These are phyloP conservation scores for Dispira parvispora DNA, from an alignment of 192 early-diverging fungal genomes.

Conservation along the genomic window DNA sequence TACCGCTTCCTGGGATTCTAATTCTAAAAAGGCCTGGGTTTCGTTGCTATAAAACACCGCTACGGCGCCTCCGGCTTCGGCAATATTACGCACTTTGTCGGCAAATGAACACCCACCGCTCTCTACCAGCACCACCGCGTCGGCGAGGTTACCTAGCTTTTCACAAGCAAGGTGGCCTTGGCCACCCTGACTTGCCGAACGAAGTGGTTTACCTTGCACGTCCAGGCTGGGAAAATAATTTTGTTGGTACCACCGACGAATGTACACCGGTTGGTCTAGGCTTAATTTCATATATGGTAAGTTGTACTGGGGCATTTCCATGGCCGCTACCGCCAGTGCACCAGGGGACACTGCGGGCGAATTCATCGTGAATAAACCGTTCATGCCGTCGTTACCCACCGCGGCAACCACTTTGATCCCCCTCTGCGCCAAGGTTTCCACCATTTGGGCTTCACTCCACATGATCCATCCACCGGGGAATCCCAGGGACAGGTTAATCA, in stretches of 20 bases:
- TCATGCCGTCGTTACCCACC: constrained; percentile 44
- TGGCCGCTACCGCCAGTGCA: constrained; percentile 38
- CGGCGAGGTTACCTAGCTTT: constrained; percentile 17
- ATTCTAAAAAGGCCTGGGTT: neutral
- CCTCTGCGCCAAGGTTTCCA: constrained; percentile 26
- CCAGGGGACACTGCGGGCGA: constrained; percentile 37
- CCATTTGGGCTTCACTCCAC: constrained; percentile 39
- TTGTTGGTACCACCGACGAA: neutral
- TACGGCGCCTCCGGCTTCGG: constrained; percentile 25
- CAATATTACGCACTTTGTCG: neutral
- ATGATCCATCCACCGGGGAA: constrained; percentile 40
- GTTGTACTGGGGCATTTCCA: constrained; percentile 27
- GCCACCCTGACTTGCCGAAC: constrained; percentile 22
- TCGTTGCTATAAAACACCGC: constrained; percentile 44
- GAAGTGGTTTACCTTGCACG: constrained; percentile 20
- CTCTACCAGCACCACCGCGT: constrained; percentile 35
- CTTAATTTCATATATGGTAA: constrained; percentile 18
- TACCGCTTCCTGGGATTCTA: neutral
- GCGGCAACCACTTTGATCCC: constrained; percentile 41
- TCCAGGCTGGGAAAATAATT: constrained; percentile 10
- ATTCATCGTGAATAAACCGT: constrained; percentile 37
- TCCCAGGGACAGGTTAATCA: constrained; percentile 78
- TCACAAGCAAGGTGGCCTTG: constrained; percentile 38
- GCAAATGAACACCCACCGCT: neutral
- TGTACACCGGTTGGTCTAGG: constrained; percentile 8